A percentile compares a stretch with the other conserved stretches of the same genome.
Conservation (phyloP, 1,284 basidiomycete genomes). For the Ceratobasidium sp. region DNA sequence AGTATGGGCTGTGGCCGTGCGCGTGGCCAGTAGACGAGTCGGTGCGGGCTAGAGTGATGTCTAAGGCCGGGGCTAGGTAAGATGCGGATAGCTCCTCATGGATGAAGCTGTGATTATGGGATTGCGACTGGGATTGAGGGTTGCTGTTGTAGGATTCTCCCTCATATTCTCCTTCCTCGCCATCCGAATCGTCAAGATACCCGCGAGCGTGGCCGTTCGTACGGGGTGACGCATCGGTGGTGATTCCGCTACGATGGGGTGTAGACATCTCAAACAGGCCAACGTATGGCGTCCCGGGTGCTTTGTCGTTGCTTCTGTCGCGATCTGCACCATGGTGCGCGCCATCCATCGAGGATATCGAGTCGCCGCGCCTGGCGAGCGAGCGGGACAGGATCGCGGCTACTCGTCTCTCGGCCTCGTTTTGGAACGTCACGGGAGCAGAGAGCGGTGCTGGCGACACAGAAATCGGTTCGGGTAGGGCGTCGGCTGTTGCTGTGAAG, state of each 20-base stretch:
- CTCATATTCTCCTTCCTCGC: constrained; percentile 32
- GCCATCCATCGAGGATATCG: constrained; percentile 38
- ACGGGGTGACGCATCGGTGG: background rate
- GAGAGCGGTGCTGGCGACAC: constrained; percentile 46
- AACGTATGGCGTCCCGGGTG: constrained; percentile 29
- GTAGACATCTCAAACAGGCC: constrained; percentile 42
- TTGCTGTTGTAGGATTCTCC: constrained; percentile 26
- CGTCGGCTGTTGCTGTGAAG: constrained; percentile 70
- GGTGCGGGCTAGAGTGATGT: background rate
- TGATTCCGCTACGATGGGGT: constrained; percentile 16
- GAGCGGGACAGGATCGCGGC: constrained; percentile 49
- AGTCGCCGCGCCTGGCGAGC: constrained; percentile 40
- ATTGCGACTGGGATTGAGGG: background rate
- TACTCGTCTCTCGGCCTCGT: constrained; percentile 47
- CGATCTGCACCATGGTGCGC: constrained; percentile 11
- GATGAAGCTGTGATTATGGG: background rate
- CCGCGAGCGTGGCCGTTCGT: constrained; percentile 2
- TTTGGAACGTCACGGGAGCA: constrained; percentile 34
- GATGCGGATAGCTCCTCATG: constrained; percentile 21
- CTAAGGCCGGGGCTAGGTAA: background rate
- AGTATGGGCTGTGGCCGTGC: constrained; percentile 5
- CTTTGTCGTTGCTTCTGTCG: constrained; percentile 25
- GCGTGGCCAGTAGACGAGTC: background rate
- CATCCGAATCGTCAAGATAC: constrained; percentile 28
- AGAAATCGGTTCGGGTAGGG: constrained; percentile 41